Evolutionary conservation across 1,284 basidiomycete species (phyloP).

Genomic region (Vanrija sp.): DNA sequence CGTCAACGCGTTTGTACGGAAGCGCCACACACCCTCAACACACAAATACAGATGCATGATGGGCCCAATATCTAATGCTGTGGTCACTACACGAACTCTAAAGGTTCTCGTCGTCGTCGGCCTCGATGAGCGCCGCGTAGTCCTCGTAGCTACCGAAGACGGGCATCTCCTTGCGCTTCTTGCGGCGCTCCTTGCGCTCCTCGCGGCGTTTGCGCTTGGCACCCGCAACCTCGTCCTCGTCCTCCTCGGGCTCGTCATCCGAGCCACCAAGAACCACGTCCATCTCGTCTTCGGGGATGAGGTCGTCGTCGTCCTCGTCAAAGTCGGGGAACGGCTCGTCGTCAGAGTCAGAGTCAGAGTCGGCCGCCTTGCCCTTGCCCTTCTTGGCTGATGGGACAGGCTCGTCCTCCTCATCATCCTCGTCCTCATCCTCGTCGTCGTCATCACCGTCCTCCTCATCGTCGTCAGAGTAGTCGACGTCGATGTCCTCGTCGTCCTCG

Average conservation of each 20-base stretch:
- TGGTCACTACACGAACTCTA: no score
- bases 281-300: constrained; percentile 46
- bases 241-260: constrained; percentile 47
- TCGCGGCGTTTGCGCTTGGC: constrained; percentile 54
- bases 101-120: constrained; percentile 59
- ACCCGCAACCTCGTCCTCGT: constrained; percentile 53
- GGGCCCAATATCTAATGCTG: no score
- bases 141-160: constrained; percentile 94
- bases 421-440: constrained; percentile 27
- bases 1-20: no score
- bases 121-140: constrained; percentile 88
- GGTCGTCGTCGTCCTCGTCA: constrained; percentile 50
- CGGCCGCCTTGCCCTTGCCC: constrained; percentile 16
- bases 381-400: constrained; percentile 2
- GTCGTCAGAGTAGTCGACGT: constrained; percentile 52
- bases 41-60: no score
- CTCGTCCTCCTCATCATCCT: constrained; percentile 22
- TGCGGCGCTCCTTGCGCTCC: constrained; percentile 53
- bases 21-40: no score
- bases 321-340: constrained; percentile 32
- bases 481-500: constrained; percentile 55
- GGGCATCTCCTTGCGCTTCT: constrained; percentile 73
- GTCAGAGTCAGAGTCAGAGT: constrained; percentile 15
- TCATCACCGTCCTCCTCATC: constrained; percentile 54
- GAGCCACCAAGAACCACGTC: constrained; percentile 43